Percentiles rank a stretch among this genome's conserved stretches.
phyloP scores from a whole-genome alignment of 2,329 filamentous ascomycete species.

The Diaporthe destruens region DNA sequence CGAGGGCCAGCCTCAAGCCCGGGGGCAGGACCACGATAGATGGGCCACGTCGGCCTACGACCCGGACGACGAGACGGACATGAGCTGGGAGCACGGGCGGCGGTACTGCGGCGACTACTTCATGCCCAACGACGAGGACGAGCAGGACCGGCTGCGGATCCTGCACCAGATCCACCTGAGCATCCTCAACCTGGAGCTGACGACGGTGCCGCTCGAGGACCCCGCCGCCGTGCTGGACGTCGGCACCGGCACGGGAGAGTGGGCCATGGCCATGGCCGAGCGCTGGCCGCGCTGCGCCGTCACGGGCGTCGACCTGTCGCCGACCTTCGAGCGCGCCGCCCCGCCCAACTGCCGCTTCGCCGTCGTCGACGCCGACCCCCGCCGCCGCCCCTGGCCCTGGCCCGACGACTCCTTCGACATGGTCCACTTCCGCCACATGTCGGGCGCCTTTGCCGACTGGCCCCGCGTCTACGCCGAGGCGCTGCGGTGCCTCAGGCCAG shows the following conservation, averaged over 20 bases:
- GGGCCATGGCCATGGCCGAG: slow-evolving; percentile 62
- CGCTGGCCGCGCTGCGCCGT: slow-evolving; percentile 60
- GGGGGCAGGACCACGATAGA: slow-evolving; percentile 10
- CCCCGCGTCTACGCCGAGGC: slow-evolving; percentile 65
- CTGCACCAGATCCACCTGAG: slow-evolving; percentile 39
- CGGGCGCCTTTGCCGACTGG: slow-evolving; percentile 70
- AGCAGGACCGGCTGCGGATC: slow-evolving; percentile 51
- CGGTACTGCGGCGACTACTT: slow-evolving; percentile 43
- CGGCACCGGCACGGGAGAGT: slow-evolving; percentile 69
- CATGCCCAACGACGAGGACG: slow-evolving; percentile 42
- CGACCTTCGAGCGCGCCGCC: slow-evolving; percentile 68
- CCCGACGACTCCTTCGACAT: slow-evolving; percentile 66
- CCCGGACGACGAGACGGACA: slow-evolving; percentile 37
- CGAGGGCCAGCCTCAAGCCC: slow-evolving; percentile 13
- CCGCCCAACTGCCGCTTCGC: slow-evolving; percentile 72
- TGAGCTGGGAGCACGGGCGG: slow-evolving; percentile 38
- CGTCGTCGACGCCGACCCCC: slow-evolving; percentile 70
- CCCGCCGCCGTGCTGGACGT: slow-evolving; percentile 66
- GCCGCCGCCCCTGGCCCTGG: slow-evolving; percentile 71
- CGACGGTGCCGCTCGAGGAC: slow-evolving; percentile 51
- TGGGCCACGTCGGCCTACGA: slow-evolving; percentile 32
- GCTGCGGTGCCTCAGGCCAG: slow-evolving; percentile 66
- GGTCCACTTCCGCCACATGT: slow-evolving; percentile 68
- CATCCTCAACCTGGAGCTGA: slow-evolving; percentile 47
- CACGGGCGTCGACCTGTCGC: slow-evolving; percentile 70